Evolutionary conservation across 768 basidiomycete species (phyloP).

Genomic region (Tulasnella sp.): DNA sequence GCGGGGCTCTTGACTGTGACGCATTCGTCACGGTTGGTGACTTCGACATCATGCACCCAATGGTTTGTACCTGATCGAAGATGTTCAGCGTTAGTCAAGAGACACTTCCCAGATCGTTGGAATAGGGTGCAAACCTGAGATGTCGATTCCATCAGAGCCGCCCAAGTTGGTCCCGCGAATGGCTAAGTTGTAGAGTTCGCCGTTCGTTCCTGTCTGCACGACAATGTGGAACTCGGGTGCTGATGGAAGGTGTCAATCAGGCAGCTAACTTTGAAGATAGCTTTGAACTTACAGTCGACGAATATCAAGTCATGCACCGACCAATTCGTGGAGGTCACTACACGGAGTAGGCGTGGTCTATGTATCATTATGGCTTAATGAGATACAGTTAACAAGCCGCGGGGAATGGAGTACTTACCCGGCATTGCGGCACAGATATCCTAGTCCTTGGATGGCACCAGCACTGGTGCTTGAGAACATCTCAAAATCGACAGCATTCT

Average conservation of each 20-base stretch:
- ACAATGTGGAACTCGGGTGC: conserved; percentile 29
- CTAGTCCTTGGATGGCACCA: conserved; percentile 27
- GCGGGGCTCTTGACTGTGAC: conserved; percentile 30
- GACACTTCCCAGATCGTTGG: too few species aligned
- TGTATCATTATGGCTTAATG: neutral
- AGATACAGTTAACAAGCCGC: too few species aligned
- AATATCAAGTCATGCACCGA: conserved; percentile 28
- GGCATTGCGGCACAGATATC: conserved; percentile 26
- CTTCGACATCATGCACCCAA: conserved; percentile 29
- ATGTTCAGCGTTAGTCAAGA: too few species aligned
- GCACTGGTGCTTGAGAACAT: conserved; percentile 26
- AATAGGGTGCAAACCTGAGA: conserved; percentile 18
- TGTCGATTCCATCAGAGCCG: conserved; percentile 27
- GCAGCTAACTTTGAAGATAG: neutral
- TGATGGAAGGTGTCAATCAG: neutral
- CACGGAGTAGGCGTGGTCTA: conserved; percentile 25
- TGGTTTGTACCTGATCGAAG: conserved; percentile 21
- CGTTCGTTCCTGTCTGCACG: conserved; percentile 24
- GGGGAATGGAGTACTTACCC: conserved; percentile 20
- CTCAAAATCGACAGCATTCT: conserved; percentile 28
- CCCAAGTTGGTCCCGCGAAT: conserved; percentile 27
- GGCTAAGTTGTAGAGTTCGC: conserved; percentile 28
- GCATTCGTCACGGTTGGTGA: conserved; percentile 29
- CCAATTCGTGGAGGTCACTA: conserved; percentile 25
- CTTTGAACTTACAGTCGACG: conserved; percentile 23